Evolutionary conservation across 176 grass and related monocot species (phyloP).

Genomic region (Triticum timopheevii): DNA sequence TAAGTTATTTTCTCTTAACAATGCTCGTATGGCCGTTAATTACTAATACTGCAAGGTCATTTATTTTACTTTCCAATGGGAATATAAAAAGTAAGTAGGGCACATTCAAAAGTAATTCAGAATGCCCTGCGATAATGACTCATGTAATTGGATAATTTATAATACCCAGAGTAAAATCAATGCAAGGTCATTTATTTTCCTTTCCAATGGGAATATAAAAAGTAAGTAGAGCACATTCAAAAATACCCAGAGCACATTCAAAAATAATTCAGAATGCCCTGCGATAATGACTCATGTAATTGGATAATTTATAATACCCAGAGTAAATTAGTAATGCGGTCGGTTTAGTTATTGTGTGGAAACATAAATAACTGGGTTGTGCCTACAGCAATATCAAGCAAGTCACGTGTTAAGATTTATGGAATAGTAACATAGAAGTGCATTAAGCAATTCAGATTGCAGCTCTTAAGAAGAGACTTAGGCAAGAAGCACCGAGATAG

Average conservation of each 20-base stretch:
- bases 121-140: neutral
- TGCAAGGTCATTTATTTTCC: neutral
- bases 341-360: neutral
- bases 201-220: neutral
- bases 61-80: neutral
- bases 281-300: neutral
- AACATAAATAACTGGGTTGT: neutral
- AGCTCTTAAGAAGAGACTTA: neutral
- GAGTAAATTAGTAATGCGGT: neutral
- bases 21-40: neutral
- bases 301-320: neutral
- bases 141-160: neutral
- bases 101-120: neutral
- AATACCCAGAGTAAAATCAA: neutral
- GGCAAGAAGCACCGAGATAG: no score
- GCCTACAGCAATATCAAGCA: neutral
- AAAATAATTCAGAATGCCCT: neutral
- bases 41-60: neutral
- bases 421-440: neutral
- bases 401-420: neutral
- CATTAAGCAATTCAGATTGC: neutral
- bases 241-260: no score
- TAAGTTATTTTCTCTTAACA: slow-evolving; percentile 30
- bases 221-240: neutral
- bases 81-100: neutral